Conservation (phyloP, 495 filamentous ascomycete species). For the Xylaria bambusicola region DNA sequence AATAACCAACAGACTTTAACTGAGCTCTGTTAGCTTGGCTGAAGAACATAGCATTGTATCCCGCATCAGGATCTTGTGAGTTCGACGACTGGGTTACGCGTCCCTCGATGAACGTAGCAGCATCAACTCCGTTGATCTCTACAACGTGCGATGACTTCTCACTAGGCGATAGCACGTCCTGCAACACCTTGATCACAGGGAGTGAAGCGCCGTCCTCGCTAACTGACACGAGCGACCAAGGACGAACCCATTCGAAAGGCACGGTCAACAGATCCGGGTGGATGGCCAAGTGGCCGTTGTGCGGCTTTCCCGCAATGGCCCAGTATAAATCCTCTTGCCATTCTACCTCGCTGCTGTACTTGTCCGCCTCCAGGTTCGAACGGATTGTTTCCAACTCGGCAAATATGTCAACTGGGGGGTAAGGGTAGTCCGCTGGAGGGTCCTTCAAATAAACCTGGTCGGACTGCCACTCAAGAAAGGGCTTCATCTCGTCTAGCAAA, state of each 20-base stretch:
- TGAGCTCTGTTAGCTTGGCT: constrained; percentile 2
- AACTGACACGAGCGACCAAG: constrained; percentile 29
- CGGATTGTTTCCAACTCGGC: constrained; percentile 35
- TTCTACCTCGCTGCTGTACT: constrained; percentile 38
- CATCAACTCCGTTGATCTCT: constrained; percentile 35
- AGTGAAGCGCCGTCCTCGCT: constrained; percentile 29
- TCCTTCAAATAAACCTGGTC: constrained; percentile 34
- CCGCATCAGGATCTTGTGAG: constrained; percentile 43
- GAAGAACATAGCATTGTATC: constrained; percentile 44
- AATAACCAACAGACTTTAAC: constrained; percentile 4
- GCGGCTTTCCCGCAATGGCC: constrained; percentile 27
- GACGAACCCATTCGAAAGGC: constrained; percentile 30
- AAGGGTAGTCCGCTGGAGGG: constrained; percentile 39
- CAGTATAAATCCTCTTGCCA: constrained; percentile 34
- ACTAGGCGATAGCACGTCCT: constrained; percentile 14
- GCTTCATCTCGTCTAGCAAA: constrained; percentile 36
- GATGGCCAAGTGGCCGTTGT: constrained; percentile 42
- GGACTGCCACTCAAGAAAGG: constrained; percentile 43
- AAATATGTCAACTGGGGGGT: constrained; percentile 39
- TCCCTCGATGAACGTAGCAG: constrained; percentile 24
- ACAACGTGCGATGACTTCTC: constrained; percentile 18
- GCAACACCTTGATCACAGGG: constrained; percentile 33
- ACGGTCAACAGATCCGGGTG: constrained; percentile 37
- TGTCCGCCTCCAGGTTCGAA: constrained; percentile 29
- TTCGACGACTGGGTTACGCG: constrained; percentile 13